These are phyloP conservation scores for Wickerhamomyces sp. DNA, from an alignment of 1,139 yeast genomes.

Conservation along the genomic window DNA sequence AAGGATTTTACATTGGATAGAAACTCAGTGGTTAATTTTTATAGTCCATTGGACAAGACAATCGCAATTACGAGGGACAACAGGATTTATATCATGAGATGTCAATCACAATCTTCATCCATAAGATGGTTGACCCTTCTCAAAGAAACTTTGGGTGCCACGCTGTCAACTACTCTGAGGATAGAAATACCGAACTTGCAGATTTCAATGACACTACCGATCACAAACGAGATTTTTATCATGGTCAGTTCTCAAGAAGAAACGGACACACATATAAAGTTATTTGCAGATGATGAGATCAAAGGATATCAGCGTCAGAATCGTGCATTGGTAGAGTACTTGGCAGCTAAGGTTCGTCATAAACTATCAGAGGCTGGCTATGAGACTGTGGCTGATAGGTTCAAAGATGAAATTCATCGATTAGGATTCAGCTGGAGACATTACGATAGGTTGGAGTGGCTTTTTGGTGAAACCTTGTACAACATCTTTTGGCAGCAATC, in stretches of 20 bases:
- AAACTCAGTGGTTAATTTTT: conserved; percentile 40
- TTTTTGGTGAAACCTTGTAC: conserved; percentile 45
- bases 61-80: conserved; percentile 42
- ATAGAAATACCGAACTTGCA: conserved; percentile 50
- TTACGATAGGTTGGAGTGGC: conserved; percentile 78
- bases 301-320: conserved; percentile 35
- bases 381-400: conserved; percentile 11
- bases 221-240: conserved; percentile 30
- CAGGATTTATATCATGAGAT: conserved; percentile 48
- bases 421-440: conserved; percentile 58
- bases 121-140: conserved; percentile 61
- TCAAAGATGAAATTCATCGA: conserved; percentile 23
- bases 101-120: conserved; percentile 48
- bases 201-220: conserved; percentile 37
- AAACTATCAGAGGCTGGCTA: conserved; percentile 21
- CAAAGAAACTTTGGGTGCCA: conserved; percentile 34
- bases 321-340: conserved; percentile 32
- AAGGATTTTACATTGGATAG: conserved; percentile 26
- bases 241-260: neutral
- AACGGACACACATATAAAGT: conserved; percentile 6
- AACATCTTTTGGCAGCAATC: conserved; percentile 42
- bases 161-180: conserved; percentile 24
- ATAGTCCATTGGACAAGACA: conserved; percentile 66
- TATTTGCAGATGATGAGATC: conserved; percentile 7
- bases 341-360: conserved; percentile 23